Evolutionary conservation across 352 stramenopile species (phyloP), one percentile per base, ranked within the genome.

Genomic region (Globisporangium emineosum): DNA sequence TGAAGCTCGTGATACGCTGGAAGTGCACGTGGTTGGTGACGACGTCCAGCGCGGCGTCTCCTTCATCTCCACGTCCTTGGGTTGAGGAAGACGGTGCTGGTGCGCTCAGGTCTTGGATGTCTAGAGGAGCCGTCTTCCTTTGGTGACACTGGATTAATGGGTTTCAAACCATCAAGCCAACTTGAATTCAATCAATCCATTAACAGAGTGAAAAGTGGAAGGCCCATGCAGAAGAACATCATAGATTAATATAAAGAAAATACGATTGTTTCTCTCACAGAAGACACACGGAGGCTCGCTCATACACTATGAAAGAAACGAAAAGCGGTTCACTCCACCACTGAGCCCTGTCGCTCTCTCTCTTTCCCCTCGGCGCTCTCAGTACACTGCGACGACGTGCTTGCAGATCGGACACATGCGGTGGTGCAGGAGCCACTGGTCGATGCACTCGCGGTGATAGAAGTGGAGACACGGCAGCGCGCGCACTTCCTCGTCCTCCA

Each of bases 381-480:
- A 90, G 71, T 91, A 90, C 49, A 94, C 76, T 13, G 83, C 74
- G 55, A 95, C 85, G 57, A 91, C 71, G 73, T 96, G 76, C 57
- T 90, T 96, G 73, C 87, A 97, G 63, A 93, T 93, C 25, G 86
- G 88, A 53, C 89, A 96, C 55, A 84, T 83, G 59, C 86, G 82
- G 60, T 95, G 84, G 66, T 89, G 75, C 62, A 93, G 75, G 21
- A 97, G 86, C 89, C 89, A 97, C 66, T 90, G 85, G 66, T 96
- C 89, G 65, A 97, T 96, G 58, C 89, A 97, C 69, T 94, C 86
- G 65, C 83, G 82, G 69, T 97, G 89, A 68, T 96, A 97, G 62
- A 89, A 91, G 67, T 97, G 89, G 50, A 93, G 71, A 59, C 89
- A 97, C 52, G 89, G 88, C 51, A 97, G 70, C 29, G 80, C 73